A percentile compares a stretch with the other conserved stretches of the same genome.
These are phyloP conservation scores for Cucumis sativus DNA, from an alignment of 306 rosid genomes.

Conservation along the genomic window DNA sequence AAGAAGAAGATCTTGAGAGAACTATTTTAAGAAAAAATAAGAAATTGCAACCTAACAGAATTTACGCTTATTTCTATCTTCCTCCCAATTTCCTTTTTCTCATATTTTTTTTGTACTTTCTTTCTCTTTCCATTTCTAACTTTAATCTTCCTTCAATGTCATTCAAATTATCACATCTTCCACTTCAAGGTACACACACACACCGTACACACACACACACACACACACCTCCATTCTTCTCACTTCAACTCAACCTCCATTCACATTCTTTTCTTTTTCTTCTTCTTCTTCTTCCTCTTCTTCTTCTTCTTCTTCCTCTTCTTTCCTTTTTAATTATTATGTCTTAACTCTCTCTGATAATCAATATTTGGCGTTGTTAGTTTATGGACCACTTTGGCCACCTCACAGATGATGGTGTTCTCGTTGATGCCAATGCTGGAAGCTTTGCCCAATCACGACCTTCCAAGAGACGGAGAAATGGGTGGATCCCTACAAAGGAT, in stretches of 20 bases:
- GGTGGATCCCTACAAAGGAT: background rate
- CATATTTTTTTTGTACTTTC: background rate
- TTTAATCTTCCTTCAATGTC: background rate
- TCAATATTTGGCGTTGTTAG: no score
- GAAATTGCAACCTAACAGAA: background rate
- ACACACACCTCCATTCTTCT: background rate
- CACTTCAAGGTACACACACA: background rate
- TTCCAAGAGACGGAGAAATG: slow-evolving; percentile 21
- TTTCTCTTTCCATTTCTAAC: background rate
- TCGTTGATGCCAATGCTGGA: background rate
- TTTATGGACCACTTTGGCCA: background rate
- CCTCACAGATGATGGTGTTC: background rate
- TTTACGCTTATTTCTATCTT: slow-evolving; percentile 2
- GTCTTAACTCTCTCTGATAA: no score
- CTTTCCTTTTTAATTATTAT: no score
- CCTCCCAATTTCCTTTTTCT: background rate
- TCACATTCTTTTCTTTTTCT: no score
- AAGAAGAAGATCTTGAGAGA: background rate
- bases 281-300: no score
- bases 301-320: no score
- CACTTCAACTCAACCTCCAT: background rate
- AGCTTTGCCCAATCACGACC: slow-evolving; percentile 57
- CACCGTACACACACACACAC: background rate
- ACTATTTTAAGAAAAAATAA: background rate
- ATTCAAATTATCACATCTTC: background rate